phyloP scores from a whole-genome alignment of 2,329 filamentous ascomycete genomes.

The Knoxdaviesia proteae region DNA sequence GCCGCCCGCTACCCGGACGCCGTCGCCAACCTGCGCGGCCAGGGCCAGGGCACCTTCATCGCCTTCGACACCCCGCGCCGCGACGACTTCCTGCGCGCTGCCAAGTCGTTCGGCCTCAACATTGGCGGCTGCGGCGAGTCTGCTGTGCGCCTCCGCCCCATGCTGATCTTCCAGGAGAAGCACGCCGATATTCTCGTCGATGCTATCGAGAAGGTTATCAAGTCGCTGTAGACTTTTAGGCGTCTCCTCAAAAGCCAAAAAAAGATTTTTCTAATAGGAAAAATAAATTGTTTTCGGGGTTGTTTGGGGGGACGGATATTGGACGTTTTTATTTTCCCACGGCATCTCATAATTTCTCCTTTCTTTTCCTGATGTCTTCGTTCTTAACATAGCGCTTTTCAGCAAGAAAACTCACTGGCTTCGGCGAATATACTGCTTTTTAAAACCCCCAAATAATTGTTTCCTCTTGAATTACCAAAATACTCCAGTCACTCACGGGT shows the following conservation, averaged over 20 bases:
- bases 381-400: no score
- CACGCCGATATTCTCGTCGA: slow-evolving; percentile 76
- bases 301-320: no score
- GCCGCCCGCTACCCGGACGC: slow-evolving; percentile 51
- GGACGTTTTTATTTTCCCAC: no score
- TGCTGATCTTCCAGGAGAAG: slow-evolving; percentile 81
- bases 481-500: no score
- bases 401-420: no score
- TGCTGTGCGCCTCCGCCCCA: slow-evolving; percentile 65
- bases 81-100: slow-evolving; percentile 59
- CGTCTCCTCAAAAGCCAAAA: not conserved
- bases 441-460: no score
- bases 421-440: no score
- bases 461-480: no score
- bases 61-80: slow-evolving; percentile 70
- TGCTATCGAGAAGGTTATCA: slow-evolving; percentile 53
- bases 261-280: not conserved
- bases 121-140: slow-evolving; percentile 61
- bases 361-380: no score
- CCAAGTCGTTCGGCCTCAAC: slow-evolving; percentile 66
- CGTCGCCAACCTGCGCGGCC: slow-evolving; percentile 67
- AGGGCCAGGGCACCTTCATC: slow-evolving; percentile 79
- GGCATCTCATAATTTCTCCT: no score
- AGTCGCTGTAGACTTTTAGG: slow-evolving; percentile 11
- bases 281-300: not conserved